Percentiles rank a stretch among this genome's conserved stretches.
Evolutionary conservation across 768 basidiomycete species (phyloP).

Genomic region (Tulasnella sp.): DNA sequence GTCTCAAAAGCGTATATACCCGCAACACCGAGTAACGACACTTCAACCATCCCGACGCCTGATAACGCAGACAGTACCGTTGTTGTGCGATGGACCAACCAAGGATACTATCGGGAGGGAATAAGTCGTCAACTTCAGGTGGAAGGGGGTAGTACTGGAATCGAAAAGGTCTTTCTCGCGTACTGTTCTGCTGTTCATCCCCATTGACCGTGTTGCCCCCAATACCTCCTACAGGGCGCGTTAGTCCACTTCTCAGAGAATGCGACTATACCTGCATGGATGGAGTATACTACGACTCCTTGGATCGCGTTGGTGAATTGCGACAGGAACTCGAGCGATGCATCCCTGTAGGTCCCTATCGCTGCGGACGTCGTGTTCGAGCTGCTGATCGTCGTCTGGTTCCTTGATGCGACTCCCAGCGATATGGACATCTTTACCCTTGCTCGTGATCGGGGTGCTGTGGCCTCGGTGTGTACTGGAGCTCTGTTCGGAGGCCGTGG

Average conservation of each 20-base stretch:
- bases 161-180: conserved; percentile 37
- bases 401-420: conserved; percentile 2
- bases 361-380: background rate
- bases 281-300: conserved; percentile 42
- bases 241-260: conserved; percentile 74
- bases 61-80: conserved; percentile 12
- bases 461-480: conserved; percentile 48
- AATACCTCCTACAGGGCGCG: conserved; percentile 45
- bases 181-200: background rate
- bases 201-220: conserved; percentile 4
- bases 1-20: conserved; percentile 47
- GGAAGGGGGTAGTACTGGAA: conserved; percentile 33
- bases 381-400: conserved; percentile 1
- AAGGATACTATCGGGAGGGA: conserved; percentile 39
- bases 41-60: conserved; percentile 20
- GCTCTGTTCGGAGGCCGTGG: background rate
- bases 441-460: conserved; percentile 64
- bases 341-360: conserved; percentile 28
- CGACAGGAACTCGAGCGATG: conserved; percentile 59
- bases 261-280: conserved; percentile 4
- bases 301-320: conserved; percentile 88
- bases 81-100: conserved; percentile 15
- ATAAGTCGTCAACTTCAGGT: conserved; percentile 52
- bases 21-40: conserved; percentile 57
- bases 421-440: conserved; percentile 70